phyloP scores from a whole-genome alignment of 257 asterid species.

The Vinca minor region DNA sequence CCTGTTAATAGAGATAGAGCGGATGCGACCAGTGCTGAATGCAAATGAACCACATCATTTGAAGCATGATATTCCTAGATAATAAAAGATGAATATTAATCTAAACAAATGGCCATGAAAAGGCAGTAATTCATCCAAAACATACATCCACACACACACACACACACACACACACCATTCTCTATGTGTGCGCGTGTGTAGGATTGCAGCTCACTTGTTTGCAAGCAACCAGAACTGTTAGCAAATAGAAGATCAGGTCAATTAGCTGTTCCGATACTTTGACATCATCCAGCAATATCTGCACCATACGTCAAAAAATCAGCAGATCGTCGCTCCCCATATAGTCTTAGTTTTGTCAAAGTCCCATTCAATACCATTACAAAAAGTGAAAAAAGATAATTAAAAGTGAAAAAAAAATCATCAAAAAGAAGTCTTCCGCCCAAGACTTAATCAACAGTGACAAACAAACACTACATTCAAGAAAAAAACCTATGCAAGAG shows the following conservation, averaged over 20 bases:
- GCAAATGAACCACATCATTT: constrained; percentile 71
- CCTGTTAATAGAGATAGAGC: constrained; percentile 66
- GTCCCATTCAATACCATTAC: not conserved
- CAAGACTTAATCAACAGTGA: not conserved
- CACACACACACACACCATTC: too few relatives aligned
- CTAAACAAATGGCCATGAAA: constrained; percentile 8
- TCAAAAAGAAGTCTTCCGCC: not conserved
- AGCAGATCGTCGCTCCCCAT: not conserved
- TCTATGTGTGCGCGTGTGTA: not conserved
- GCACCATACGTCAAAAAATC: constrained; percentile 13
- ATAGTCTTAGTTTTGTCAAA: not conserved
- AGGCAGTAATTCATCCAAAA: not conserved
- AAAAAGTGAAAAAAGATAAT: not conserved
- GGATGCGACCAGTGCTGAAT: constrained; percentile 88
- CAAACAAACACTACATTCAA: too few relatives aligned
- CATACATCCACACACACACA: too few relatives aligned
- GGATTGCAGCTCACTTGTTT: constrained; percentile 49
- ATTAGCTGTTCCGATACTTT: constrained; percentile 82
- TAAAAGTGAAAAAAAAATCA: not conserved
- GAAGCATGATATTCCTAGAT: constrained; percentile 47
- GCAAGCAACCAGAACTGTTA: constrained; percentile 59
- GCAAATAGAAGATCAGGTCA: constrained; percentile 70
- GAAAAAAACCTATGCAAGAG: not conserved
- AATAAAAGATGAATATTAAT: constrained; percentile 14
- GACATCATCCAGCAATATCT: constrained; percentile 81